phyloP scores from a whole-genome alignment of 1,139 yeast species.

The Komagataea norvegica region DNA sequence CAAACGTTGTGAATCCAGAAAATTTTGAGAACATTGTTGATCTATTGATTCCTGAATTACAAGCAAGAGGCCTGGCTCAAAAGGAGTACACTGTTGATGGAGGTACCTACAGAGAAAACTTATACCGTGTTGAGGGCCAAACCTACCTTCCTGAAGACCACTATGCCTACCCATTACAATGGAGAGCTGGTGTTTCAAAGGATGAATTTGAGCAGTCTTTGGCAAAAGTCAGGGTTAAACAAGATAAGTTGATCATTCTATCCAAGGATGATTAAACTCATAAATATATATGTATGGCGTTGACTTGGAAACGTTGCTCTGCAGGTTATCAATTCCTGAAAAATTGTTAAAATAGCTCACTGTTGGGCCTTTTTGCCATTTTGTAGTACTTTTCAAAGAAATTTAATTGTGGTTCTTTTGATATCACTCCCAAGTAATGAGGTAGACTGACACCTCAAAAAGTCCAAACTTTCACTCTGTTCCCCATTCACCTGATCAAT shows the following conservation, averaged over 20 bases:
- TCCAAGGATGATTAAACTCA: too few relatives aligned
- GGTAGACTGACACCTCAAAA: too few relatives aligned
- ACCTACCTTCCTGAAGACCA: conserved; percentile 11
- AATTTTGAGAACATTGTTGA: conserved; percentile 12
- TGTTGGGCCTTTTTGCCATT: too few relatives aligned
- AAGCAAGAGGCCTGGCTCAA: conserved; percentile 11
- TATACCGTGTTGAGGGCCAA: conserved; percentile 10
- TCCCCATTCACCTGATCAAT: too few relatives aligned
- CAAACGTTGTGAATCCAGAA: conserved; percentile 12
- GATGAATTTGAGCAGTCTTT: conserved; percentile 11
- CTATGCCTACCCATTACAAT: conserved; percentile 7
- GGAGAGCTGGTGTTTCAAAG: conserved; percentile 11
- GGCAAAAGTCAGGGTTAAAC: conserved; percentile 1
- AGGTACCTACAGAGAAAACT: conserved; percentile 12
- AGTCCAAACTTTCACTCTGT: too few relatives aligned
- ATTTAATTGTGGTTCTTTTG: too few relatives aligned
- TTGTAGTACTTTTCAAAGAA: too few relatives aligned
- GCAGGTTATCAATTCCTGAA: too few relatives aligned
- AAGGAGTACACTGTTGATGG: conserved; percentile 12
- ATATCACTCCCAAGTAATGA: too few relatives aligned
- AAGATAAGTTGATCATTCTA: neutral
- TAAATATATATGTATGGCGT: too few relatives aligned
- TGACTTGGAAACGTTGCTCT: too few relatives aligned
- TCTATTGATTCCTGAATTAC: conserved; percentile 11
- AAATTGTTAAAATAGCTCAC: too few relatives aligned